Evolutionary conservation across 164 flowering plant genomes (phyloP).

Genomic region (Liquidambar formosana): DNA sequence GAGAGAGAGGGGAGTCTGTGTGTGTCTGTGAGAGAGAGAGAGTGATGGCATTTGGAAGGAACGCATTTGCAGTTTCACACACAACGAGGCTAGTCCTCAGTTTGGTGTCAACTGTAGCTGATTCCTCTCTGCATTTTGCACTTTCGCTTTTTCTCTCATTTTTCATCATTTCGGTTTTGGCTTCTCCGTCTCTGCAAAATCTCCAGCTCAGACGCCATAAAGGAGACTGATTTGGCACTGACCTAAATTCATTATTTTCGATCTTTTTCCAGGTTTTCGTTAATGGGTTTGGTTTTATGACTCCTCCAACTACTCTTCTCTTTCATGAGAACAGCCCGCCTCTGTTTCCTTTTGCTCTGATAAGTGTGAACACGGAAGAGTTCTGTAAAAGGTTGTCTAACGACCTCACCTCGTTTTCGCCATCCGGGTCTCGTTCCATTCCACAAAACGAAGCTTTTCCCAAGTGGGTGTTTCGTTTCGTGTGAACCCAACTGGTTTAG

Average conservation of each 20-base stretch:
- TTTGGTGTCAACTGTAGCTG: conserved; percentile 17
- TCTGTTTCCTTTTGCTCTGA: background rate
- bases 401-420: background rate
- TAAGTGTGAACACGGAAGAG: background rate
- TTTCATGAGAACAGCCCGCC: conserved; percentile 9
- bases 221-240: conserved; percentile 1
- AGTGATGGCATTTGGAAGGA: background rate
- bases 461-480: conserved; percentile 7
- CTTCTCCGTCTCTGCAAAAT: conserved; percentile 13
- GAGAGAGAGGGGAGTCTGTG: background rate
- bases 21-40: background rate
- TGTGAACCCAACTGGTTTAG: background rate
- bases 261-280: conserved; percentile 18
- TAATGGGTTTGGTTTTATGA: conserved; percentile 12
- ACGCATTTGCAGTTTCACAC: conserved; percentile 6
- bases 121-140: conserved; percentile 5
- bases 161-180: conserved; percentile 10
- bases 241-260: conserved; percentile 7
- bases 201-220: conserved; percentile 9
- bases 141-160: background rate
- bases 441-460: conserved; percentile 1
- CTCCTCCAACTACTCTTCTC: conserved; percentile 11
- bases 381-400: background rate
- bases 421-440: conserved; percentile 11
- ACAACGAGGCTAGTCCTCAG: conserved; percentile 7